Conservation (phyloP, 345 rosid genomes). For the Eucalyptus globulus region DNA sequence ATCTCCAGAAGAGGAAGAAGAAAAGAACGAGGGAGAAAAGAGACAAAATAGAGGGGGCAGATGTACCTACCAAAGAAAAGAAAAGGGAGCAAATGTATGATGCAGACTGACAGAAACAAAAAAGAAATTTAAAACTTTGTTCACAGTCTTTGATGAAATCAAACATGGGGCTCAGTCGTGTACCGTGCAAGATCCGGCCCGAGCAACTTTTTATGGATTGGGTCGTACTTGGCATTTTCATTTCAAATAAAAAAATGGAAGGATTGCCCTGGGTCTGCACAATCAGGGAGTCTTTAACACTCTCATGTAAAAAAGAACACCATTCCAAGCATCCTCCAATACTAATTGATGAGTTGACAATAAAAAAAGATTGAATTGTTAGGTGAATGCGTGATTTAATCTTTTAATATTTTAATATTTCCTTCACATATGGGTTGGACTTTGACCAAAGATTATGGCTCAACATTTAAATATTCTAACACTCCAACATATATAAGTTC, state of each 20-base stretch:
- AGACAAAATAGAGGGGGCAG: not conserved
- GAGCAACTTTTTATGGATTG: not conserved
- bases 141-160: not conserved
- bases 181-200: not conserved
- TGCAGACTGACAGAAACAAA: not conserved
- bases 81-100: fast-evolving
- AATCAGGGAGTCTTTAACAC: not conserved
- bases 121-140: not conserved
- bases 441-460: fast-evolving
- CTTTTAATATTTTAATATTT: fast-evolving
- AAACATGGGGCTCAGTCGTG: not conserved
- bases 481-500: not conserved
- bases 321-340: not conserved
- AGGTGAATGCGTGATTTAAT: fast-evolving
- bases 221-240: not conserved
- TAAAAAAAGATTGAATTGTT: not conserved
- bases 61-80: not conserved
- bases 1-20: not conserved
- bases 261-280: not conserved
- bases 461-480: fast-evolving
- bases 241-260: not conserved
- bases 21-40: not conserved
- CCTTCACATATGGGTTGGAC: fast-evolving
- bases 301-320: not conserved
- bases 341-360: not conserved